Percentiles rank a stretch among this genome's conserved stretches.
phyloP scores from a whole-genome alignment of 306 rosid species.

The cucumber (Cucumis sativus) region DNA sequence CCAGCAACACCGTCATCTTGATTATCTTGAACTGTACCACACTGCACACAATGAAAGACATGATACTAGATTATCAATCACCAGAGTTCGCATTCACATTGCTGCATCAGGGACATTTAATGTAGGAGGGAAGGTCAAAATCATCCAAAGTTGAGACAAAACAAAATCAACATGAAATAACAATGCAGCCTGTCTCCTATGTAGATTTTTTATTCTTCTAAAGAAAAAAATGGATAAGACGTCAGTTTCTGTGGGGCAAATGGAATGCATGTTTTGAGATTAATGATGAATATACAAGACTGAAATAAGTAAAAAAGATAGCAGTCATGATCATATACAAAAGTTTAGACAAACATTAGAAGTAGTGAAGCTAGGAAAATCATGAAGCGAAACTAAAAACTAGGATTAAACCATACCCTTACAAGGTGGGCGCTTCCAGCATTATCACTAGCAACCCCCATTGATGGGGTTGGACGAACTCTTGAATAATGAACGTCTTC shows the following conservation, averaged over 20 bases:
- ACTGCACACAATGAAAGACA: slow-evolving; percentile 21
- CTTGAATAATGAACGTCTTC: slow-evolving; percentile 26
- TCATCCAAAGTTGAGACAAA: not conserved
- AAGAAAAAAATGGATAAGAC: not conserved
- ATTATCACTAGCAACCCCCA: slow-evolving; percentile 52
- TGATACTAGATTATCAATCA: not conserved
- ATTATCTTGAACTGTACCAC: slow-evolving; percentile 25
- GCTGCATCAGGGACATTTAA: not conserved
- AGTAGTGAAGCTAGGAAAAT: not conserved
- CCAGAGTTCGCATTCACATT: not conserved
- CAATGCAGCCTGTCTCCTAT: not conserved
- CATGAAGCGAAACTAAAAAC: not conserved
- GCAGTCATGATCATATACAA: not conserved
- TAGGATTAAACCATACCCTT: slow-evolving; percentile 31
- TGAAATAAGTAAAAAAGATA: not conserved
- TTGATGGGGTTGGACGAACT: slow-evolving; percentile 41
- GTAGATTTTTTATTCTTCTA: not conserved
- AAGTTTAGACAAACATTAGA: not conserved
- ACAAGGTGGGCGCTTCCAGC: slow-evolving; percentile 44
- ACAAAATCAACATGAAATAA: not conserved
- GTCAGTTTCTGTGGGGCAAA: not conserved
- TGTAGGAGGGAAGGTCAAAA: not conserved
- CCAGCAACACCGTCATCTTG: slow-evolving; percentile 36
- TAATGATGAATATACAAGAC: not conserved
- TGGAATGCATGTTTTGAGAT: not conserved